Percentiles rank a stretch among this genome's conserved stretches.
phyloP scores from a whole-genome alignment of 2,329 filamentous ascomycete genomes.

The Penicillium verrucosum region DNA sequence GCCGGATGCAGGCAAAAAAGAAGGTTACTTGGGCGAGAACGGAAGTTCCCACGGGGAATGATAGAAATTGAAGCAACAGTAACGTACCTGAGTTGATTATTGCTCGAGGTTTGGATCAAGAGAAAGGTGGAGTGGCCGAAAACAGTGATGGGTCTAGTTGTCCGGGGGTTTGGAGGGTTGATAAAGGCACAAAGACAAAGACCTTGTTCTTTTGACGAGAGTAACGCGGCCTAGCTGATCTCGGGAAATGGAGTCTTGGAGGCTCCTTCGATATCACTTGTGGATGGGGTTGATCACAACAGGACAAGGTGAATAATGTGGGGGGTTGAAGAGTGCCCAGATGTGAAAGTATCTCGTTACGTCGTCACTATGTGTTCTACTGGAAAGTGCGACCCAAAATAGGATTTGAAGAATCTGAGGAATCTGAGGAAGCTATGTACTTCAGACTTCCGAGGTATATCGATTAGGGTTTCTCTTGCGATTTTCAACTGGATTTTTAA shows the following conservation, averaged over 20 bases:
- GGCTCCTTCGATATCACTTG: background rate
- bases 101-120: slow-evolving; percentile 2
- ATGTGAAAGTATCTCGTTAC: background rate
- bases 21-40: slow-evolving; percentile 10
- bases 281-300: background rate
- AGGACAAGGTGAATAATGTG: background rate
- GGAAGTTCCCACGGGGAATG: slow-evolving; percentile 5
- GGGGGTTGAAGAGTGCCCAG: background rate
- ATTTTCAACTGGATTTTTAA: background rate
- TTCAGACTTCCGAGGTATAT: background rate
- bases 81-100: slow-evolving; percentile 13
- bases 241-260: background rate
- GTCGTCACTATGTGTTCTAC: background rate
- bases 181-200: slow-evolving; percentile 20
- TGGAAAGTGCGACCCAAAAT: background rate
- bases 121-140: slow-evolving; percentile 15
- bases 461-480: background rate
- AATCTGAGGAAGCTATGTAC: background rate
- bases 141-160: slow-evolving; percentile 14
- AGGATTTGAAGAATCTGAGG: too few relatives aligned
- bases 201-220: slow-evolving; percentile 3
- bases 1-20: slow-evolving; percentile 18
- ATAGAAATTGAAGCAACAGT: background rate
- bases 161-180: slow-evolving; percentile 14
- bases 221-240: slow-evolving; percentile 5